A percentile compares a stretch with the other conserved stretches of the same genome.
Evolutionary conservation across 169 alveolate genomes (phyloP).

Genomic region (Nephromyces sp.): DNA sequence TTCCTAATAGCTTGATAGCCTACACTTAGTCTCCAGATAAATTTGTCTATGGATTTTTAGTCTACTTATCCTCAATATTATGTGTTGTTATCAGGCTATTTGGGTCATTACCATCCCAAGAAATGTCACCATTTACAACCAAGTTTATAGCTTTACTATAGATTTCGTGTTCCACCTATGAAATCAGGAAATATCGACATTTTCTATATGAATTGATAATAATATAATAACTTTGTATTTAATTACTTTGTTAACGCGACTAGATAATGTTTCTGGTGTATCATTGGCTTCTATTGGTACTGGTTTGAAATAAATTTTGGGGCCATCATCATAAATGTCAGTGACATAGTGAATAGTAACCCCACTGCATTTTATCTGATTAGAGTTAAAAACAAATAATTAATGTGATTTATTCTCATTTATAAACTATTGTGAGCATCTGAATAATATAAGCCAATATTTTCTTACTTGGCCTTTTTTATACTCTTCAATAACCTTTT

Average conservation of each 20-base stretch:
- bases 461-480: not conserved
- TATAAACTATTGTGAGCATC: not conserved
- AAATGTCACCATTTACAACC: constrained; percentile 8
- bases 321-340: constrained; percentile 2
- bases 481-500: not conserved
- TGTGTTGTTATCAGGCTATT: not conserved
- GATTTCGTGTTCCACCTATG: constrained; percentile 4
- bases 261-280: not conserved
- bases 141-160: not conserved
- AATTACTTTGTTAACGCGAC: not conserved
- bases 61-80: no score
- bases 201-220: not conserved
- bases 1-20: no score
- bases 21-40: no score
- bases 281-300: not conserved
- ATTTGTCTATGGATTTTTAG: no score
- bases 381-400: not conserved
- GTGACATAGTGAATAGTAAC: constrained; percentile 7
- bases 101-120: not conserved
- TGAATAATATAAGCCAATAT: not conserved
- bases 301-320: not conserved
- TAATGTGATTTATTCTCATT: not conserved
- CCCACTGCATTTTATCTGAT: not conserved
- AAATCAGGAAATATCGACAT: not conserved
- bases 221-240: not conserved